phyloP scores from a whole-genome alignment of 2,329 filamentous ascomycete species.

The Fusarium secorum region DNA sequence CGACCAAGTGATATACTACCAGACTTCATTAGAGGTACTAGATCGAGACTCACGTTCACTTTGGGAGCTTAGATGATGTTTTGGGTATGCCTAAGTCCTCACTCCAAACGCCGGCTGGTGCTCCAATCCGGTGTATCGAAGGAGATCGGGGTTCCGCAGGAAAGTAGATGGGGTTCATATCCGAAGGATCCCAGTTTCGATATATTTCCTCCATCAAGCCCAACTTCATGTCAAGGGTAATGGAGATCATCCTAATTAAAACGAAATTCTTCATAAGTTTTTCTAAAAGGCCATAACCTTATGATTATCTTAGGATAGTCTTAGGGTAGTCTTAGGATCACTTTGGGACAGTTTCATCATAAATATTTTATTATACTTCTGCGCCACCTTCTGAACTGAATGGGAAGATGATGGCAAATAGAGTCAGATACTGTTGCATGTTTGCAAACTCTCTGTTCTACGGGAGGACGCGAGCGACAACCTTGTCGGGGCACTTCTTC shows the following conservation, averaged over 20 bases:
- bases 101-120: neutral
- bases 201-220: neutral
- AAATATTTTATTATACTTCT: neutral
- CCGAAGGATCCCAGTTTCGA: neutral
- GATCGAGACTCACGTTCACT: neutral
- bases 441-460: neutral
- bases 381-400: neutral
- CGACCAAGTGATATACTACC: neutral
- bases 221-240: neutral
- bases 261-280: neutral
- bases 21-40: neutral
- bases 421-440: neutral
- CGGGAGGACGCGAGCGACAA: neutral
- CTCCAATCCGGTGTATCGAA: neutral
- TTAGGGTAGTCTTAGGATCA: neutral
- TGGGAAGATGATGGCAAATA: neutral
- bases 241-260: neutral
- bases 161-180: neutral
- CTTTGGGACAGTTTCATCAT: neutral
- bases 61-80: neutral
- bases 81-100: neutral
- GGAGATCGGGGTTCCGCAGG: neutral
- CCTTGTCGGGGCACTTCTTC: neutral
- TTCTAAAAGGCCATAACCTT: neutral
- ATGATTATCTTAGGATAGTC: neutral